Base-by-base conservation (phyloP, 257 asterid genomes). In the Orobanche coerulescens region DNA sequence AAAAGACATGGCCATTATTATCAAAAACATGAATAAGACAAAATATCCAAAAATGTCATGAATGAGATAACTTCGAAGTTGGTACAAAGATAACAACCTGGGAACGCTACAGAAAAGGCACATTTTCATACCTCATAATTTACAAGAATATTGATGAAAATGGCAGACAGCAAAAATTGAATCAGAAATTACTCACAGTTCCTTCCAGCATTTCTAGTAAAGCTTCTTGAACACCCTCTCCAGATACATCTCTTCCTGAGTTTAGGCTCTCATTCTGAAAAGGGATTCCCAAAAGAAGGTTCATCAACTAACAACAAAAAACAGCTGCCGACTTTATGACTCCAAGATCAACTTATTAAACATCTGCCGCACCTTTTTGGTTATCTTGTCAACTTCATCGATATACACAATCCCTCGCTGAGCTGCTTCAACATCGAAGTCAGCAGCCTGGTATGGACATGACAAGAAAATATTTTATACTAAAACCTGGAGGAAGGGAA, bases 221-320 rank as follows among this genome's bases (percentile, higher is more conserved):
- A 14, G 95, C 94, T 66, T 90, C 96, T 73, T 90, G 97, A 74
- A 90, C 97, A 60, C 97, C 97, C 75, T 90, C 96, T 49, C 97
- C 97, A 58, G 94, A 78, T 44, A 90, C 96, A 85, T 90, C 97
- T 83, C 95, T 84, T 43, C 94, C 94, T 67, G 66, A 51, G 49
- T 80, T 84, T 65, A 72, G 61, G 81, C 79, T 85, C 79, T 85
- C 94, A 76, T 79, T 75, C 97, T 90, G 83, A 71, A 76, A 67
- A 63, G 69, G 70, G 72, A 63, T 66, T 74, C 68, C 63, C 71
- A 65, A 51, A 56, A 71, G 60, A 80, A 62, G 50, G 70, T 67
- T 74, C 62, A 69, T 65, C 64, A 68, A 72, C 56, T 14, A 71
- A 69, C 34, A 69, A 46, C 14, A 68, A 65, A 64, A 52, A 59